Base-by-base conservation (phyloP, 2,329 filamentous ascomycete species). In the Hortaea sp. region DNA sequence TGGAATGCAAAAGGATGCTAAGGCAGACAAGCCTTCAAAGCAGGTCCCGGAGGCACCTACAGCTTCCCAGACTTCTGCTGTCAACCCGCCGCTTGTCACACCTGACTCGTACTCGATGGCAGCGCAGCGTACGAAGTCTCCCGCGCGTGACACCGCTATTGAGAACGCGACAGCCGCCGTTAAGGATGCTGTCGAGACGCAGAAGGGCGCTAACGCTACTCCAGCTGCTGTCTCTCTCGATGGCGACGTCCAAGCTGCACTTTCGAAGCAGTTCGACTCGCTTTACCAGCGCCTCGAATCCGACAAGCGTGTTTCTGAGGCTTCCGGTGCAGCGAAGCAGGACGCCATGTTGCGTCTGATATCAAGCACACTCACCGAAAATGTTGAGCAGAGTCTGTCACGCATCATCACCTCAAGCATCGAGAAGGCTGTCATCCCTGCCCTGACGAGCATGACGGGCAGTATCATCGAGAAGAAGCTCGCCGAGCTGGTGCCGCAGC, bases 361-460 rank as follows among this genome's bases (percentile, higher is more conserved):
- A 4, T 85, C 82, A 1, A 77, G 72, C 51, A 85, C 82, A 2
- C 66, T 87, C 39, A 79, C 78, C 7, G 80, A 83, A 49, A 85
- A 85, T 47, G 78, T 86, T 27, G 82, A 87, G 64, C 82, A 84
- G 57, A 85, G 86, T 20, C 75, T 95, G 34, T 75, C 81, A 50
- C 81, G 80, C 50, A 85, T 94, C 55, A 82, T 95, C 43, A 78
- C 79, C 41, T 76, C 81, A 41, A 84, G 85, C 63, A 86, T 95
- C 53, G 78, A 86, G 50, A 75, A 81, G 46, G 75, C 81, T 10
- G 79, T 95, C 39, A 72, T 95, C 44, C 90, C 92, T 7, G 74
- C 81, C 30, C 71, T 97, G 47, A 77, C 81, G 37, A 76, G 81
- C 43, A 73, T 82, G 38, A 80, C 85, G 10, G 74, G 78, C 39